These are phyloP conservation scores for Pelargonium cotyledonis DNA, from an alignment of 441 rosid species.

Conservation along the genomic window DNA sequence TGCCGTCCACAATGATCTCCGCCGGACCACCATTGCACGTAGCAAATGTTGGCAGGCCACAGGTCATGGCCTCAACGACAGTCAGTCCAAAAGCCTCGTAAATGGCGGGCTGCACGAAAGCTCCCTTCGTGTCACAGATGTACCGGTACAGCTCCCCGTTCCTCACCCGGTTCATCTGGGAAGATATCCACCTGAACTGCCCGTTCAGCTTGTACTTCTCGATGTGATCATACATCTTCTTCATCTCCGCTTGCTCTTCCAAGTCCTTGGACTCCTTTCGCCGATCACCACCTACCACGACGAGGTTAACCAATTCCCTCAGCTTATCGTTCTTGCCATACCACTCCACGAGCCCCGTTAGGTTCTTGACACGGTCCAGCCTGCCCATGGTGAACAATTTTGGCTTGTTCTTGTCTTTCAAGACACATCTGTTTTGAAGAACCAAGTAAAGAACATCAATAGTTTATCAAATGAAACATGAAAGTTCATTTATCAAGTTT, in stretches of 20 bases:
- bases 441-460: background rate
- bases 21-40: conserved; percentile 95
- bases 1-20: conserved; percentile 79
- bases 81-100: conserved; percentile 93
- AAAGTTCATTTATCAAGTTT: background rate
- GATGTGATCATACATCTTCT: conserved; percentile 62
- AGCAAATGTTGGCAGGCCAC: conserved; percentile 88
- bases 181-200: conserved; percentile 90
- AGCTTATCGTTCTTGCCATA: conserved; percentile 63
- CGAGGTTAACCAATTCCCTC: conserved; percentile 71
- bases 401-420: conserved; percentile 72
- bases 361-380: conserved; percentile 87
- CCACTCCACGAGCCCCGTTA: conserved; percentile 89
- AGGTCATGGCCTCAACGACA: conserved; percentile 91
- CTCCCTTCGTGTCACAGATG: conserved; percentile 82
- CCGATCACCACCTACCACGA: conserved; percentile 86
- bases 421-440: conserved; percentile 45
- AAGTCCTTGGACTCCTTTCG: conserved; percentile 73
- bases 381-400: conserved; percentile 93
- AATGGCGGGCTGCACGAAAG: conserved; percentile 83
- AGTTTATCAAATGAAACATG: background rate
- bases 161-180: conserved; percentile 84
- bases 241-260: conserved; percentile 85
- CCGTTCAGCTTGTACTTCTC: conserved; percentile 69
- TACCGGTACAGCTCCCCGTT: conserved; percentile 82